phyloP scores from a whole-genome alignment of 2,329 filamentous ascomycete genomes.

The Trichoderma brevicompactum region DNA sequence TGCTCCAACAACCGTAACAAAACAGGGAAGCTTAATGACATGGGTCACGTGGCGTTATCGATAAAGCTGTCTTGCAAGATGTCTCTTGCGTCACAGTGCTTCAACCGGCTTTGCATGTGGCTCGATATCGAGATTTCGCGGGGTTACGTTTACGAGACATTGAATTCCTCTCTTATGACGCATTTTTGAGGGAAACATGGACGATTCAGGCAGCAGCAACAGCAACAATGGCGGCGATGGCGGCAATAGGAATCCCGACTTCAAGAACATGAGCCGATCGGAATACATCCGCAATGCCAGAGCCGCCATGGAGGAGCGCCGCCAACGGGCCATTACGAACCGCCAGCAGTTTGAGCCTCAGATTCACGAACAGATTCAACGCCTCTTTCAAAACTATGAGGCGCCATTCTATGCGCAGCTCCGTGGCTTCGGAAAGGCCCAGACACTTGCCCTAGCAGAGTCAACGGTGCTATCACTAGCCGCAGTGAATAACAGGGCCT shows the following conservation, averaged over 20 bases:
- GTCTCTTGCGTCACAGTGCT: constrained; percentile 28
- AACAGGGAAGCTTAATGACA: background rate
- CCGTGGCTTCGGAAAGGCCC: constrained; percentile 37
- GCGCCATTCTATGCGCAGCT: constrained; percentile 41
- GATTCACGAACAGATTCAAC: constrained; percentile 41
- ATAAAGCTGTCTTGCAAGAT: constrained; percentile 36
- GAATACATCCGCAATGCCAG: constrained; percentile 36
- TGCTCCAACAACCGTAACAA: background rate
- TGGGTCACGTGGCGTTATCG: constrained; percentile 39
- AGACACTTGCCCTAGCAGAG: constrained; percentile 39
- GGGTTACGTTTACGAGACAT: constrained; percentile 6
- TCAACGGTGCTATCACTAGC: constrained; percentile 38
- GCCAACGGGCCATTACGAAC: constrained; percentile 37
- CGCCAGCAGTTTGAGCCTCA: constrained; percentile 39
- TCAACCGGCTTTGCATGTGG: background rate
- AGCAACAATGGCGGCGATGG: background rate
- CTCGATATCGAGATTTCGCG: constrained; percentile 6
- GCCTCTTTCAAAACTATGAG: constrained; percentile 41
- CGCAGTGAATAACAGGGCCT: constrained; percentile 38
- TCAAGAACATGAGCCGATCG: constrained; percentile 31
- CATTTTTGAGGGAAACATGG: constrained; percentile 26
- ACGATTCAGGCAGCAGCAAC: constrained; percentile 27
- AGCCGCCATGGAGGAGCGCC: constrained; percentile 42
- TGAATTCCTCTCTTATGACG: background rate
- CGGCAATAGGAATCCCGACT: constrained; percentile 37